Evolutionary conservation across 2,329 filamentous ascomycete species (phyloP), one percentile per base, ranked within the genome.

Genomic region (Verticillium longisporum): DNA sequence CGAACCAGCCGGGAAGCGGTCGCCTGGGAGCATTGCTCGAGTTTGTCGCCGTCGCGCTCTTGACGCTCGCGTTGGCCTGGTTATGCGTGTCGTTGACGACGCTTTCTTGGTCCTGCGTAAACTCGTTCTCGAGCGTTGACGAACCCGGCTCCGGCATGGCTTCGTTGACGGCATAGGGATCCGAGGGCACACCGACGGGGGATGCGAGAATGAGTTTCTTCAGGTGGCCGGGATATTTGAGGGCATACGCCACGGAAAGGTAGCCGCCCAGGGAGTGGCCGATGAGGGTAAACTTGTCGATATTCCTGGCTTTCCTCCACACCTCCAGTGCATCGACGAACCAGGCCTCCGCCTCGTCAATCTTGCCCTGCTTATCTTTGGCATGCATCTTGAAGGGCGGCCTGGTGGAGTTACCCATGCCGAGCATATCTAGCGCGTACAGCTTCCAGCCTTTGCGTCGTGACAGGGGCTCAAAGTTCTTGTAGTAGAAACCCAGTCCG

Each of bases 171-270:
- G 94, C 95, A 69, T 94, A 94, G 0, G 95, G 95, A 69, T 99
- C 92, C 71, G 96, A 93, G 1, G 95, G 95, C 7, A 99, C 90
- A 21, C 95, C 95, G 21, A 97, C 95, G 0, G 95, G 95, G 0
- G 92, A 97, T 0, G 92, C 95, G 34, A 99, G 83, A 65, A 99
- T 96, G 64, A 99, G 85, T 78, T 99, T 99, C 77, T 99, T 97
- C 37, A 99, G 77, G 67, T 86, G 91, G 14, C 94, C 94, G 0
- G 95, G 95, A 70, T 99, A 99, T 74, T 99, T 99, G 62, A 98
- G 81, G 1, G 95, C 93, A 72, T 99, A 99, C 21, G 92, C 93
- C 0, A 96, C 89, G 4, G 94, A 92, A 72, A 99, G 89, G 72
- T 99, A 99, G 6, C 95, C 95, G 60, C 95, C 95, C 56, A 99